Percentiles rank a stretch among this genome's conserved stretches.
Conservation (phyloP, 2,329 filamentous ascomycete genomes). For the Rutstroemia sp. region DNA sequence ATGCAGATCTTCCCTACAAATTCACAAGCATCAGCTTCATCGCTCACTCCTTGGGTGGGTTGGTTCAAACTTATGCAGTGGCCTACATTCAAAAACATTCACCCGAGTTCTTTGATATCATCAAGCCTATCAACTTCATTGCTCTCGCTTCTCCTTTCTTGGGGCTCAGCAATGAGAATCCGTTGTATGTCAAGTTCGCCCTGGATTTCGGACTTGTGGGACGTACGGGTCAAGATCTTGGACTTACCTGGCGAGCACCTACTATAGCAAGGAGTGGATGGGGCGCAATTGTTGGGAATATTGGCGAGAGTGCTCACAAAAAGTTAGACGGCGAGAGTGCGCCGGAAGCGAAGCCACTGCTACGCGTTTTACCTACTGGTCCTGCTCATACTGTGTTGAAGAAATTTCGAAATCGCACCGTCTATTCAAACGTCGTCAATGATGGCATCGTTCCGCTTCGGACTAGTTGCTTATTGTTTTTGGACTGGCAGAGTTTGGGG, state of each 20-base stretch:
- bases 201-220: conserved; percentile 94
- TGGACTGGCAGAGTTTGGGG: conserved; percentile 92
- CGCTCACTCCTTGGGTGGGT: conserved; percentile 81
- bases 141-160: conserved; percentile 80
- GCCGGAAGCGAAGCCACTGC: conserved; percentile 77
- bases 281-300: conserved; percentile 77
- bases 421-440: conserved; percentile 97
- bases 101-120: conserved; percentile 78
- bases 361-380: conserved; percentile 84
- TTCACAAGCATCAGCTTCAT: conserved; percentile 95
- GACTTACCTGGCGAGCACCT: conserved; percentile 87
- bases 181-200: conserved; percentile 93
- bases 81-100: conserved; percentile 97
- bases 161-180: conserved; percentile 94
- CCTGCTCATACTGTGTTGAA: conserved; percentile 81
- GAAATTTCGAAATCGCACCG: conserved; percentile 82
- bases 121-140: conserved; percentile 86
- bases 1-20: conserved; percentile 56
- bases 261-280: conserved; percentile 79
- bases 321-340: conserved; percentile 53
- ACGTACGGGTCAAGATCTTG: conserved; percentile 91
- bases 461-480: conserved; percentile 90
- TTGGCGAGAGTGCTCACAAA: conserved; percentile 61
- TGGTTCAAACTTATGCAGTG: conserved; percentile 88
- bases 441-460: conserved; percentile 93